Percentiles rank a stretch among this genome's conserved stretches.
phyloP scores from a whole-genome alignment of 805 yeast genomes.

The Debaryomyces castellii region DNA sequence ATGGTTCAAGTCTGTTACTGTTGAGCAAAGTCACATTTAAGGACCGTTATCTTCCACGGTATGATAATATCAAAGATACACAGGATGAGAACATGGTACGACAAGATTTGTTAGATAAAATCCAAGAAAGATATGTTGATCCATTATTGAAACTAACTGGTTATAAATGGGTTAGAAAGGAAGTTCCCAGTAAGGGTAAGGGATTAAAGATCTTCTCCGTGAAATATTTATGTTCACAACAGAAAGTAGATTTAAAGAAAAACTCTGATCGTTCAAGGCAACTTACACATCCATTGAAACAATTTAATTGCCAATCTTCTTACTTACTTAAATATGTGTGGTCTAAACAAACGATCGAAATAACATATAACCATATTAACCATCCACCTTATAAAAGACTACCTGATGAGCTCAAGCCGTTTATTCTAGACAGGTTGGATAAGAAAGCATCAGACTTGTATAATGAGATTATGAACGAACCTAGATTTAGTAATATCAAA shows the following conservation, averaged over 20 bases:
- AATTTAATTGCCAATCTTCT: constrained; percentile 13
- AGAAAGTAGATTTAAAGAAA: constrained; percentile 5
- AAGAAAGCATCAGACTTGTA: constrained; percentile 16
- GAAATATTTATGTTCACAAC: constrained; percentile 17
- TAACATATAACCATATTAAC: constrained; percentile 11
- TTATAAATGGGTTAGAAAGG: constrained; percentile 17
- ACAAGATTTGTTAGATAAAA: constrained; percentile 8
- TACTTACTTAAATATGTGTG: constrained; percentile 15
- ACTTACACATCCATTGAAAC: constrained; percentile 15
- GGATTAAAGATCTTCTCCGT: constrained; percentile 16
- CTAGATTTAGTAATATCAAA: constrained; percentile 11
- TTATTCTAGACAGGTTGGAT: constrained; percentile 14
- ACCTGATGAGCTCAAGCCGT: constrained; percentile 16
- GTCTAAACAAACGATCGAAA: constrained; percentile 12
- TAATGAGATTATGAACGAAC: constrained; percentile 11
- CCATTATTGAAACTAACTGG: constrained; percentile 15
- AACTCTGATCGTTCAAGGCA: constrained; percentile 8
- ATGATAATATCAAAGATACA: background rate
- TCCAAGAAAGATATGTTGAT: constrained; percentile 14
- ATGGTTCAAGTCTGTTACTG: constrained; percentile 1
- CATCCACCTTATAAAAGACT: constrained; percentile 16
- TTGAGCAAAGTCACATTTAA: constrained; percentile 4
- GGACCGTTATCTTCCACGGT: constrained; percentile 5
- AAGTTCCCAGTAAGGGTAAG: constrained; percentile 15
- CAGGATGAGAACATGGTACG: constrained; percentile 4